These are phyloP conservation scores for Periconia macrospinosa DNA, from an alignment of 2,329 filamentous ascomycete genomes.

Conservation along the genomic window DNA sequence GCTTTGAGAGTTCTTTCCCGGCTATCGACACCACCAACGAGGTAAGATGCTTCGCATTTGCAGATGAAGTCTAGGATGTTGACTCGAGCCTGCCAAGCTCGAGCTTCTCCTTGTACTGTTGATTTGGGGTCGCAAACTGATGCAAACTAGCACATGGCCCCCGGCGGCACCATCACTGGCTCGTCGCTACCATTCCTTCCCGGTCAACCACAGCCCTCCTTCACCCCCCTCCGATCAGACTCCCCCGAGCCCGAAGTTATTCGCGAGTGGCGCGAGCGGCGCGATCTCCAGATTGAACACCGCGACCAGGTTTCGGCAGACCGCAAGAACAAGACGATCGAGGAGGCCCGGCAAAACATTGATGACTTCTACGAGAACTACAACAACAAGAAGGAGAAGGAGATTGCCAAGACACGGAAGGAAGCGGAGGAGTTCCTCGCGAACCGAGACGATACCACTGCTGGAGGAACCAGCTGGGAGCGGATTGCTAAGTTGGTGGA, in stretches of 20 bases:
- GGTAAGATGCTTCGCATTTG: conserved; percentile 49
- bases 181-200: conserved; percentile 59
- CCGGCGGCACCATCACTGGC: conserved; percentile 80
- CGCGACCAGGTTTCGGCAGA: conserved; percentile 80
- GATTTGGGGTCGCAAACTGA: background rate
- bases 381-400: conserved; percentile 97
- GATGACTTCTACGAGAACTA: conserved; percentile 99
- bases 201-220: conserved; percentile 37
- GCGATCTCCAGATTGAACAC: conserved; percentile 79
- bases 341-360: conserved; percentile 89
- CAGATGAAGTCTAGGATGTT: too few species aligned
- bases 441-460: conserved; percentile 87
- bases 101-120: background rate
- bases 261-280: conserved; percentile 85
- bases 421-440: conserved; percentile 93
- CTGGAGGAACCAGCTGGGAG: conserved; percentile 97
- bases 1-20: conserved; percentile 89
- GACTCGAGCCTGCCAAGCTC: background rate
- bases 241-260: conserved; percentile 90
- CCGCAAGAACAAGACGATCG: conserved; percentile 82
- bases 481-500: conserved; percentile 98
- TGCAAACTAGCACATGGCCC: conserved; percentile 65
- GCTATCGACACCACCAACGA: conserved; percentile 75
- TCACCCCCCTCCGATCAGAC: conserved; percentile 58
- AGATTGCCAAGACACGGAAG: conserved; percentile 80